Base-by-base conservation (phyloP, 495 filamentous ascomycete genomes). In the Beverwykella pulmonaria region DNA sequence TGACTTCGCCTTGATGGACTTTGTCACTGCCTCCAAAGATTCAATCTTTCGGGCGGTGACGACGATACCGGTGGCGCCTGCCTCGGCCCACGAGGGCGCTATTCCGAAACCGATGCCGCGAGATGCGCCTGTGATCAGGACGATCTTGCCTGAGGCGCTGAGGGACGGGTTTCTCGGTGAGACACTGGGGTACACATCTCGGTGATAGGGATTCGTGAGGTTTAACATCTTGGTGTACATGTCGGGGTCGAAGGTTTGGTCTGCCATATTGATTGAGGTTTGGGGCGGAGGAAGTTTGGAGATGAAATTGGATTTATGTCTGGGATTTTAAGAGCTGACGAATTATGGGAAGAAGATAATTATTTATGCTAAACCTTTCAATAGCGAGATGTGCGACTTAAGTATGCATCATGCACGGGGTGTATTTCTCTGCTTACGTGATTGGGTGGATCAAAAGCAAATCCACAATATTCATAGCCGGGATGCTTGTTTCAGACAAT, bases 171-270 rank as follows among this genome's bases (percentile, higher is more conserved):
- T n/a, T 26, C 6, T 29, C 3, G 57, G 57, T 23, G 44, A 30
- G 9, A 60, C 39, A 41, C 39, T 9, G 4, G 57, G 57, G 44
- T 60, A 60, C 2, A 60, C 15, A 25, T 48, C 41, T 1, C 57
- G 57, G 44, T 60, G 57, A 22, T 30, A 48, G 19, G 57, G n/a
- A 7, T 1, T 14, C 8, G 57, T 60, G 27, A 60, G 26, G 19
- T 29, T 36, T 3, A n/a, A 7, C 9, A 12, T 15, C 27, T 60
- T 60, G 57, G 44, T 49, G 23, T 19, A 60, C 19, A 15, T 14
- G 44, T 60, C 57, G 12, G 57, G 57, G 44, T 60, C 57, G 57
- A 58, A 46, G 36, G 55, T n/a, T 57, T 57, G 55, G 7, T 58
- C 32, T 23, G 55, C 55, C 55, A 58, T 58, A 2, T 5, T 58